A percentile compares a stretch with the other conserved stretches of the same genome.
phyloP scores from a whole-genome alignment of 345 rosid genomes.

The Cardamine occulta region DNA sequence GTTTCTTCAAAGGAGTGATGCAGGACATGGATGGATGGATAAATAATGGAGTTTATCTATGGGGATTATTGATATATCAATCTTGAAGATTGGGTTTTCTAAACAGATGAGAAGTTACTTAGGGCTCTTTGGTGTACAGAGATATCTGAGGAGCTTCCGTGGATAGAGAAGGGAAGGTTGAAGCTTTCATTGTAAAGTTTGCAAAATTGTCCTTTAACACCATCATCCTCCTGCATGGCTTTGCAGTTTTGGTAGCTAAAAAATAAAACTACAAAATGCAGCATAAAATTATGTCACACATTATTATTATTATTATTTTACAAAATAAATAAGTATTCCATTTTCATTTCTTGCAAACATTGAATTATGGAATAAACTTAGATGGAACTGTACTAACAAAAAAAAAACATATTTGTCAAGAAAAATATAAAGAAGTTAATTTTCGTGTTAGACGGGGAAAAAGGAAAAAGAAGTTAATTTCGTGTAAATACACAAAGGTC shows the following conservation, averaged over 20 bases:
- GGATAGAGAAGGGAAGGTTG: slow-evolving; percentile 28
- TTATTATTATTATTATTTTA: slow-evolving; percentile 19
- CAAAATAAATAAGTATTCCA: not conserved
- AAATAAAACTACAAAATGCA: not conserved
- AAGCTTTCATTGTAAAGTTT: slow-evolving; percentile 22
- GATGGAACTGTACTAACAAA: too few species aligned
- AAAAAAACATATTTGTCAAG: too few species aligned
- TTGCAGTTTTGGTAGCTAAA: slow-evolving; percentile 44
- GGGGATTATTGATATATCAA: slow-evolving; percentile 19
- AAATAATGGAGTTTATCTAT: slow-evolving; percentile 4
- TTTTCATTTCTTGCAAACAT: not conserved
- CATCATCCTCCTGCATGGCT: slow-evolving; percentile 21
- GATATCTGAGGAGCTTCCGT: slow-evolving; percentile 23
- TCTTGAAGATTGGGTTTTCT: slow-evolving; percentile 12
- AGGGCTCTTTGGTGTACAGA: slow-evolving; percentile 40
- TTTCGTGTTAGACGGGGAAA: too few species aligned
- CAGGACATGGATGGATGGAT: slow-evolving; percentile 35
- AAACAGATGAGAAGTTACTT: slow-evolving; percentile 27
- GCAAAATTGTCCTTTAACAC: slow-evolving; percentile 12
- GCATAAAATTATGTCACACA: slow-evolving; percentile 25
- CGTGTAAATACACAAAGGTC: not conserved
- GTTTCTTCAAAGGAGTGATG: slow-evolving; percentile 4
- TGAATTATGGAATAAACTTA: not conserved
- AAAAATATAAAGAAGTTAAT: too few species aligned
- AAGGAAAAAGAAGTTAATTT: not conserved